Conservation (phyloP, 495 filamentous ascomycete species). For the Margaritispora aquatica region DNA sequence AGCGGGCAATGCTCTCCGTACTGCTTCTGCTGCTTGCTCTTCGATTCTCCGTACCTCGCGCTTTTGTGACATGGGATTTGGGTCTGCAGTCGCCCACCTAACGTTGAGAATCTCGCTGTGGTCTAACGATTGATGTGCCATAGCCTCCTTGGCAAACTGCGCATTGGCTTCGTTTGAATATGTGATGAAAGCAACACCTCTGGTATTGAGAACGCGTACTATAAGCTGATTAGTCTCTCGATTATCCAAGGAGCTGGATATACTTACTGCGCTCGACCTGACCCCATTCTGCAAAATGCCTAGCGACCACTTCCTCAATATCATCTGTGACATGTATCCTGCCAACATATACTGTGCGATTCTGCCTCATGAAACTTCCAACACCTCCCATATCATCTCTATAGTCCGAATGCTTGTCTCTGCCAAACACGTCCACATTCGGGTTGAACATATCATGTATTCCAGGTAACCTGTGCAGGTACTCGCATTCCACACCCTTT, state of each 20-base stretch:
- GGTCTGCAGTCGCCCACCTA: conserved; percentile 93
- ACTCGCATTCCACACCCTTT: conserved; percentile 87
- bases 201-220: conserved; percentile 77
- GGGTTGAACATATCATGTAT: conserved; percentile 81
- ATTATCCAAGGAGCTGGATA: background rate
- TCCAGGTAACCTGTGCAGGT: conserved; percentile 80
- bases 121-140: conserved; percentile 81
- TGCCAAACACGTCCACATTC: conserved; percentile 90
- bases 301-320: conserved; percentile 91
- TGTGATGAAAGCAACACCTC: conserved; percentile 89
- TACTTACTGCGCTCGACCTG: conserved; percentile 67
- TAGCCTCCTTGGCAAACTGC: conserved; percentile 88
- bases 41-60: conserved; percentile 85
- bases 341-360: conserved; percentile 87
- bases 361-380: conserved; percentile 83
- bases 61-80: conserved; percentile 92
- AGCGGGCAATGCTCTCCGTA: conserved; percentile 81
- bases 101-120: conserved; percentile 92
- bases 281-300: conserved; percentile 94
- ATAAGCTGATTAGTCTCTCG: conserved; percentile 6
- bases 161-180: conserved; percentile 80
- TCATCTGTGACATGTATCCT: conserved; percentile 95
- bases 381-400: conserved; percentile 96
- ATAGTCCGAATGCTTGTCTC: conserved; percentile 83
- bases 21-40: conserved; percentile 97